Conservation (phyloP, 2,329 filamentous ascomycete species). For the Emergomyces orientalis region DNA sequence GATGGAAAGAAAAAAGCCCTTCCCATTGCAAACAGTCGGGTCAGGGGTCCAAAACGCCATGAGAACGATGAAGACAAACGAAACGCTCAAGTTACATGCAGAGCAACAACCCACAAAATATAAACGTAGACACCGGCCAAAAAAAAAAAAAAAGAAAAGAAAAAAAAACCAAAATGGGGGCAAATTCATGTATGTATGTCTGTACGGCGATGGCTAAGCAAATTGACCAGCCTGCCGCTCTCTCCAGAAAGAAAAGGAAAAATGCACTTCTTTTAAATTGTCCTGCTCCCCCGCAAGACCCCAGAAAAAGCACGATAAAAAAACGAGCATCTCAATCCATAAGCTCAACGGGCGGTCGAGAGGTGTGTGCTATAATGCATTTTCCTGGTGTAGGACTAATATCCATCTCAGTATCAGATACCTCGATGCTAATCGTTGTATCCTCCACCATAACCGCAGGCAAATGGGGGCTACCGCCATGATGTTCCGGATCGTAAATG, state of each 20-base stretch:
- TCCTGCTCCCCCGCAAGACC: too few relatives aligned
- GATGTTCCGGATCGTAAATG: constrained; percentile 54
- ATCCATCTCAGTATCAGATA: constrained; percentile 37
- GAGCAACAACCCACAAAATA: too few relatives aligned
- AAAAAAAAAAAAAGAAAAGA: not conserved
- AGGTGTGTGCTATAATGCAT: constrained; percentile 44
- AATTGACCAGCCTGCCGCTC: not conserved
- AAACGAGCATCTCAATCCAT: constrained; percentile 34
- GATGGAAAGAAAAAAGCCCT: not conserved
- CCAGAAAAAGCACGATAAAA: not conserved
- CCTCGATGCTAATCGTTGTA: constrained; percentile 40
- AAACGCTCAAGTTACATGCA: not conserved
- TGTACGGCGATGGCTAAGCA: too few relatives aligned
- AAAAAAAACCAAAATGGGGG: too few relatives aligned
- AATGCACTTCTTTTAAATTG: too few relatives aligned
- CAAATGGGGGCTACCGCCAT: constrained; percentile 50
- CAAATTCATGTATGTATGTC: not conserved
- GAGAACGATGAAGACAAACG: not conserved
- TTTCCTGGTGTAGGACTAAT: constrained; percentile 30
- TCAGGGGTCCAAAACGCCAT: not conserved
- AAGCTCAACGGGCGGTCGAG: constrained; percentile 48
- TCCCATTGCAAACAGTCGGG: not conserved
- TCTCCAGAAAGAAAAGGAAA: not conserved
- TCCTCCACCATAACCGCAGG: constrained; percentile 58
- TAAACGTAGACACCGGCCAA: too few relatives aligned